These are phyloP conservation scores for Entomortierella chlamydospora DNA, from an alignment of 192 early-diverging fungal genomes.

Conservation along the genomic window DNA sequence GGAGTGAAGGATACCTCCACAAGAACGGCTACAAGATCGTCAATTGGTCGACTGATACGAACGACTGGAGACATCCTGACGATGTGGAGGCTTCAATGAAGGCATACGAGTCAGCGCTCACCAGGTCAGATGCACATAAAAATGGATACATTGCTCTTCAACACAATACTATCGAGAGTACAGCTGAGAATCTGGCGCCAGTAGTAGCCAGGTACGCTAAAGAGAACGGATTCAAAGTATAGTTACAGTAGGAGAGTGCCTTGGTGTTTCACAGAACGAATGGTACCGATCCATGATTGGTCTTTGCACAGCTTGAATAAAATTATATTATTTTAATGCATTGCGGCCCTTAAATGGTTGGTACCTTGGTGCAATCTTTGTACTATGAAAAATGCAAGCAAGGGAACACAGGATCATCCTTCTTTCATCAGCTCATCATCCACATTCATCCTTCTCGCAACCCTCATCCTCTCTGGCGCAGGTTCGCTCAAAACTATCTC, in stretches of 20 bases:
- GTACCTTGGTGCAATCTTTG: too few species aligned
- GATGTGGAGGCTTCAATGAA: slow-evolving; percentile 2
- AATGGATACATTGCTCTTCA: slow-evolving; percentile 21
- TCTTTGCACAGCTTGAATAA: too few species aligned
- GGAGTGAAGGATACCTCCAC: neutral
- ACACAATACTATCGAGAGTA: slow-evolving; percentile 13
- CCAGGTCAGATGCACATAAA: neutral
- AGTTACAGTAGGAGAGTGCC: slow-evolving; percentile 39
- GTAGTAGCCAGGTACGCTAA: slow-evolving; percentile 17
- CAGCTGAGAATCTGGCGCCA: slow-evolving; percentile 10
- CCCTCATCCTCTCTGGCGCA: too few species aligned
- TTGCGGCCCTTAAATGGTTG: too few species aligned
- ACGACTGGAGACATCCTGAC: slow-evolving; percentile 30
- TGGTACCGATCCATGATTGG: slow-evolving; percentile 32
- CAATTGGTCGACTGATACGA: slow-evolving; percentile 29
- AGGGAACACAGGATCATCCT: too few species aligned
- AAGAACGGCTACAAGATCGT: slow-evolving; percentile 36
- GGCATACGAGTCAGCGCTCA: neutral
- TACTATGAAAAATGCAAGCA: too few species aligned
- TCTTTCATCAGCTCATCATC: too few species aligned
- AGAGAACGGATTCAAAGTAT: slow-evolving; percentile 11
- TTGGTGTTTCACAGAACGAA: slow-evolving; percentile 2
- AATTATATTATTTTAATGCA: too few species aligned
- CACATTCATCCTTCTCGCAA: too few species aligned
- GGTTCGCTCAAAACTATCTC: too few species aligned